phyloP scores from a whole-genome alignment of 179 eudicot species.

The Gypsophila paniculata region DNA sequence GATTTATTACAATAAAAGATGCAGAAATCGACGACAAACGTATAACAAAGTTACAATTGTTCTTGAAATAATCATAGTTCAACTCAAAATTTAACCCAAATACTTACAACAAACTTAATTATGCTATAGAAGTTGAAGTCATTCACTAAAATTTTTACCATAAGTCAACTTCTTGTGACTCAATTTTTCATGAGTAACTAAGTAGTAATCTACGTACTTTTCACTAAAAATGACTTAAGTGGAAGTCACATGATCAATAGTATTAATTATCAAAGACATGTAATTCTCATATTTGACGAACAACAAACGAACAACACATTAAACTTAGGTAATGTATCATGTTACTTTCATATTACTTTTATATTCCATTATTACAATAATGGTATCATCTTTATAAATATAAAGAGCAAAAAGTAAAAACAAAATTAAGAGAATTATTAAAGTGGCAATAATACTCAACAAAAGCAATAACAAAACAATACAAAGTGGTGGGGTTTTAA shows the following conservation, averaged over 20 bases:
- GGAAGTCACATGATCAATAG: neutral
- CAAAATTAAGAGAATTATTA: neutral
- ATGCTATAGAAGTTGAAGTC: no score
- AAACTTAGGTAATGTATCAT: neutral
- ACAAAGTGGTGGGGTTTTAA: slow-evolving; percentile 20
- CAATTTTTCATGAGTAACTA: neutral
- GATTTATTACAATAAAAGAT: no score
- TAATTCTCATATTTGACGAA: neutral
- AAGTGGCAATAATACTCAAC: slow-evolving; percentile 5
- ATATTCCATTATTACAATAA: slow-evolving; percentile 12
- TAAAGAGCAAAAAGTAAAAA: slow-evolving; percentile 8
- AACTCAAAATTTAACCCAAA: no score
- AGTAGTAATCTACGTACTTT: no score
- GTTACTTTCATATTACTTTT: slow-evolving; percentile 19
- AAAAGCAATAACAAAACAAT: slow-evolving; percentile 7
- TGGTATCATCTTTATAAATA: slow-evolving; percentile 6
- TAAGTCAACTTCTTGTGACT: neutral
- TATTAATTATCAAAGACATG: neutral
- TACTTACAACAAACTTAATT: no score
- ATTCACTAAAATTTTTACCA: no score
- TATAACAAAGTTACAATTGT: no score
- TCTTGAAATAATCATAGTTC: no score
- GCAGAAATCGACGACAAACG: no score
- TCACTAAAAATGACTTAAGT: neutral
- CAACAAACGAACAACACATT: slow-evolving; percentile 11